Base-by-base conservation (phyloP, 495 filamentous ascomycete genomes). In the Aspergillus sclerotioniger region DNA sequence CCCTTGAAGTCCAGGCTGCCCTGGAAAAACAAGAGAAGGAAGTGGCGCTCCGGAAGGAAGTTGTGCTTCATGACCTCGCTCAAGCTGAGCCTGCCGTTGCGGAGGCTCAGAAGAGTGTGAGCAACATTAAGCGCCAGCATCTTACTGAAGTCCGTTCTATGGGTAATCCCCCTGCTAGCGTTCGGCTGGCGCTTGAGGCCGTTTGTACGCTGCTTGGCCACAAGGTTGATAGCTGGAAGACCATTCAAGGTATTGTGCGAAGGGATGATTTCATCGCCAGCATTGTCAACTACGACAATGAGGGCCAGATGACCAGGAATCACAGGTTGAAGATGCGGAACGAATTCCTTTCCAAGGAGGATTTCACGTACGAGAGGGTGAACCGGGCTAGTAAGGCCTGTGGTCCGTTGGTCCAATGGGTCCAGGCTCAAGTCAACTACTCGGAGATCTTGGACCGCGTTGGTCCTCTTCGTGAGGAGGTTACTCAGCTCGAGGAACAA, bases 111-210 rank as follows among this genome's bases (percentile, higher is more conserved):
- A 89, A 90, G 71, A 96, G 91, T 71, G 94, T 99, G 59, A 92
- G 89, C 77, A 96, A 91, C 73, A 99, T 99, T 74, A 99, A 98
- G 79, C 83, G 87, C 65, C 90, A 96, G 62, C 95, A 99, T 69
- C 81, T 99, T 48, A 96, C 91, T 21, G 94, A 99, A 85, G 94
- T 99, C 39, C 86, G 94, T 64, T 96, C 92, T 61, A 97, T 99
- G 95, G 82, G 83, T 44, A 91, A 90, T 54, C 94, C 94, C 29
- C 94, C 94, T 0, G 82, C 85, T 61, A 89, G 91, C 69, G 94
- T 99, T 51, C 87, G 90, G 58, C 87, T 98, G 64, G 91, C 93
- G 7, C 79, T 99, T 60, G 95, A 98, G 71, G 89, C 94, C 9
- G 94, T 99, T 16, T 98, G 94, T 77, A 93, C 90, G 3, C 74